Percentiles rank a stretch among this genome's conserved stretches.
These are phyloP conservation scores for Nothophaeocryptopus gaeumannii DNA, from an alignment of 2,329 filamentous ascomycete genomes.

Conservation along the genomic window DNA sequence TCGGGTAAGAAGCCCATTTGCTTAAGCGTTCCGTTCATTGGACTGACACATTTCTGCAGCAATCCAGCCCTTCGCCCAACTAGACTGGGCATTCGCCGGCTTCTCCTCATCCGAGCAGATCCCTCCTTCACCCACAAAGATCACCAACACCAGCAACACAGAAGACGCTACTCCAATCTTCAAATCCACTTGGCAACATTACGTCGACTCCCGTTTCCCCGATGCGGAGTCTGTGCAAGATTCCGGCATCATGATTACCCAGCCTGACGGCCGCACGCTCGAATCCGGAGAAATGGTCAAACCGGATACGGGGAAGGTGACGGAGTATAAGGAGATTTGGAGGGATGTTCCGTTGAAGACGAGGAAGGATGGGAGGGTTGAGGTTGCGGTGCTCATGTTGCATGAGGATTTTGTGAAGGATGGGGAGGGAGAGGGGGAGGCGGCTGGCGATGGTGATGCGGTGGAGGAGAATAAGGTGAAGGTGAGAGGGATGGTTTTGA, in stretches of 20 bases:
- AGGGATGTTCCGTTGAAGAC: conserved; percentile 38
- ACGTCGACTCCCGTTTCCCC: conserved; percentile 55
- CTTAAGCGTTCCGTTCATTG: neutral
- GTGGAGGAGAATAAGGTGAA: neutral
- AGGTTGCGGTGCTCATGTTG: conserved; percentile 22
- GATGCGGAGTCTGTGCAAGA: conserved; percentile 46
- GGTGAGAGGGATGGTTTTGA: conserved; percentile 52
- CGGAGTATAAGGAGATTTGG: conserved; percentile 52
- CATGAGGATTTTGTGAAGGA: neutral
- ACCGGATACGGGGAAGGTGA: conserved; percentile 50
- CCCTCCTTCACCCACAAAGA: neutral
- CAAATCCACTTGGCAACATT: conserved; percentile 54
- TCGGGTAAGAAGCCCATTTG: neutral
- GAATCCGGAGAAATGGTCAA: conserved; percentile 63
- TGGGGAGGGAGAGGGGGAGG: conserved; percentile 40
- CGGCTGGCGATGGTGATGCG: conserved; percentile 19
- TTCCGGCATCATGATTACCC: conserved; percentile 56
- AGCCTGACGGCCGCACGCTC: conserved; percentile 41
- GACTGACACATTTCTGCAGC: conserved; percentile 19
- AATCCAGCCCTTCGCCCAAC: conserved; percentile 32
- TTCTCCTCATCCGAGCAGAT: conserved; percentile 42
- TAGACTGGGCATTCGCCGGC: conserved; percentile 68
- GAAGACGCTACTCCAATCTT: conserved; percentile 16
- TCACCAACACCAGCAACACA: conserved; percentile 1
- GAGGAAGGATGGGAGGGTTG: conserved; percentile 41